Evolutionary conservation across 2,329 filamentous ascomycete species (phyloP), one percentile per base, ranked within the genome.

Genomic region (Neofusicoccum umdonicola): DNA sequence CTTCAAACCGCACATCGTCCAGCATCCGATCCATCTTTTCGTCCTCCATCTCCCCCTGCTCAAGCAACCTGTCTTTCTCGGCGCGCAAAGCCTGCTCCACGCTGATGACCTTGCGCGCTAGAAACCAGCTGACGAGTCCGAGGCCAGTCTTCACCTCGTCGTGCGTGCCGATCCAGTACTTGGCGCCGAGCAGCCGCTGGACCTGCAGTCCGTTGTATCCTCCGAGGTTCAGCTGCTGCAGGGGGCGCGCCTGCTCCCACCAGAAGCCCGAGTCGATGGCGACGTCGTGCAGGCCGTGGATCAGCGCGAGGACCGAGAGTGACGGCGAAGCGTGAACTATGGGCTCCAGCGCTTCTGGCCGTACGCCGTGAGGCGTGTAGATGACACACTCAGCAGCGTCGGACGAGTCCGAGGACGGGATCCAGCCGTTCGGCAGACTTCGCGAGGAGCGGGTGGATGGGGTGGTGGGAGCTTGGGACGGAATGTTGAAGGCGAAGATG

Each of bases 111-210:
- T 77, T 81, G 39, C 81, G 69, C 39, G 71, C 73, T 64, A 84
- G 77, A 74, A 76, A 84, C 77, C 77, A 82, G 1, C 74, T 81
- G 9, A 89, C 82, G 4, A 89, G 68, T 0, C 87, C 87, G 0
- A 81, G 81, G 0, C 85, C 87, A 62, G 74, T 81, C 74, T 89
- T 89, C 4, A 84, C 77, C 72, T 89, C 87, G 68, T 89, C 87
- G 68, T 90, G 87, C 31, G 88, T 90, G 0, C 82, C 83, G 17
- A 90, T 75, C 88, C 87, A 90, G 69, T 89, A 90, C 68, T 79
- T 83, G 0, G 86, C 84, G 1, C 80, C 77, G 35, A 85, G 74
- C 4, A 82, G 74, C 15, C 80, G 74, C 65, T 86, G 86, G 3
- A 85, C 84, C 65, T 83, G 78, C 15, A 88, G 74, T 0, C 85